Evolutionary conservation across 257 asterid genomes (phyloP).

Genomic region (Solanum megistacrolobum): DNA sequence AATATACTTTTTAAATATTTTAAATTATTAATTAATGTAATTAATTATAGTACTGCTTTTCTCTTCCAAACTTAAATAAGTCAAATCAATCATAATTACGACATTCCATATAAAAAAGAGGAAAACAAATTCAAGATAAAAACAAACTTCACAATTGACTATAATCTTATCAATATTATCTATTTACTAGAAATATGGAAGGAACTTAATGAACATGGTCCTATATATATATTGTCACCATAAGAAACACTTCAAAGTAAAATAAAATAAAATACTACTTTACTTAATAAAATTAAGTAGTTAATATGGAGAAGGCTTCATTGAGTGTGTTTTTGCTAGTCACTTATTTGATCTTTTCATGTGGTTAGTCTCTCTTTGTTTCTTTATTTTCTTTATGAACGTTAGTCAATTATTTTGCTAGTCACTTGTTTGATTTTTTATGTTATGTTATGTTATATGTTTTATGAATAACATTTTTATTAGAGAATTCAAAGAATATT

Average conservation of each 20-base stretch:
- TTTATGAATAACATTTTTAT: too few relatives aligned
- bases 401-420: background rate
- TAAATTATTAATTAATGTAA: too few relatives aligned
- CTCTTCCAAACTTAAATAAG: too few relatives aligned
- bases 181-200: background rate
- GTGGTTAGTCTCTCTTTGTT: background rate
- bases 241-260: background rate
- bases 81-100: background rate
- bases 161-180: background rate
- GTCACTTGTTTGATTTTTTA: too few relatives aligned
- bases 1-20: too few relatives aligned
- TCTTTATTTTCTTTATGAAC: background rate
- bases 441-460: too few relatives aligned
- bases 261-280: background rate
- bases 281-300: background rate
- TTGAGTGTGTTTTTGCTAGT: background rate
- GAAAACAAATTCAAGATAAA: too few relatives aligned
- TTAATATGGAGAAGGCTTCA: background rate
- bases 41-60: background rate
- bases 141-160: background rate
- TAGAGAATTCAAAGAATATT: too few relatives aligned
- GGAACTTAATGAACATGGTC: background rate
- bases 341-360: background rate
- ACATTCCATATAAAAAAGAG: too few relatives aligned
- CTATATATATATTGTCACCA: background rate